Evolutionary conservation across 2,329 filamentous ascomycete species (phyloP).

Genomic region (Aspergillus tubingensis): DNA sequence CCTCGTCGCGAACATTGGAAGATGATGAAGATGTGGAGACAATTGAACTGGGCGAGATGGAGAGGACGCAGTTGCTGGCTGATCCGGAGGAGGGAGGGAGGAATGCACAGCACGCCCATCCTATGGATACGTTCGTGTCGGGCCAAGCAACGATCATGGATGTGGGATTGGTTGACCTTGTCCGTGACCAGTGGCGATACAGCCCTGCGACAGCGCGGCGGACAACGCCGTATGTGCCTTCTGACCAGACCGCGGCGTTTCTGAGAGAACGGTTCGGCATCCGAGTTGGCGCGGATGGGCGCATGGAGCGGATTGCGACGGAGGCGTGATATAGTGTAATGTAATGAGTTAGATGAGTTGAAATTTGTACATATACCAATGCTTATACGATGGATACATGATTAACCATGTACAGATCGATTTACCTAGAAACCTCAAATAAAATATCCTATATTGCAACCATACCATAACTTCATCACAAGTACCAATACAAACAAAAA

Average conservation of each 20-base stretch:
- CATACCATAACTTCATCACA: neutral
- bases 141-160: conserved; percentile 43
- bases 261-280: conserved; percentile 42
- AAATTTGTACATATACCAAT: neutral
- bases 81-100: conserved; percentile 33
- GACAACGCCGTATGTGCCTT: conserved; percentile 30
- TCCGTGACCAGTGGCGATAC: conserved; percentile 44
- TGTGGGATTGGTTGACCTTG: conserved; percentile 36
- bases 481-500: neutral
- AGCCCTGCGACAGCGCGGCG: conserved; percentile 25
- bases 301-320: conserved; percentile 33
- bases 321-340: neutral
- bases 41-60: conserved; percentile 44
- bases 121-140: conserved; percentile 40
- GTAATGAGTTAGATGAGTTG: neutral
- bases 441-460: neutral
- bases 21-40: conserved; percentile 26
- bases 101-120: conserved; percentile 32
- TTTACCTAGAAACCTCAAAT: too few relatives aligned
- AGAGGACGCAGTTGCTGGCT: conserved; percentile 35
- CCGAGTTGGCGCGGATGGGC: conserved; percentile 38
- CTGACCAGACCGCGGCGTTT: conserved; percentile 39
- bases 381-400: neutral
- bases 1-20: conserved; percentile 21
- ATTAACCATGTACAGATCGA: neutral